Base-by-base conservation (phyloP, 2,329 filamentous ascomycete species). In the Beauveria sp. region DNA sequence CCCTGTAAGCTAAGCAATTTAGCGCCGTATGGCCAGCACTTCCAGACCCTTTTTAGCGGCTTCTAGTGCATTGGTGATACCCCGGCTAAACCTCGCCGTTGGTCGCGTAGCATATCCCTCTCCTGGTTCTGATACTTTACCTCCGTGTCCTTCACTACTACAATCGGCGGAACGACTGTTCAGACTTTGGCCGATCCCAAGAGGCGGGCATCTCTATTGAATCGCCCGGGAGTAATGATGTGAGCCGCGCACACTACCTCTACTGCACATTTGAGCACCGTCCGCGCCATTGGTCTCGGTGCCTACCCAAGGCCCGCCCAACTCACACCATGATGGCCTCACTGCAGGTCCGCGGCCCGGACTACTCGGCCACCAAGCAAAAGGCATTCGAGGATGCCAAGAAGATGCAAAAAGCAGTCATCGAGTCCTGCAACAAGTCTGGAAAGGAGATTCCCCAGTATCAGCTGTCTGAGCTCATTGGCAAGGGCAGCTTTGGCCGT, bases 401-500 rank as follows among this genome's bases (percentile, higher is more conserved):
- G 66, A 85, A 87, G 66, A 89, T 89, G 86, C 85, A 89, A 72
- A 77, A 79, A 52, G 74, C 81, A 2, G 85, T 90, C 30, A 76
- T 82, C 53, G 86, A 89, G 65, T 79, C 84, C 63, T 86, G 85
- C 65, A 78, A 78, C 61, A 84, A 83, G 61, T 75, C 78, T 38
- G 83, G 84, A 45, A 83, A 85, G 62, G 80, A 84, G 28, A 77
- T 82, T 5, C 88, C 88, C 1, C 81, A 80, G 16, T 91, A 90
- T 66, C 80, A 81, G n/a, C 84, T 91, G 42, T 78, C 82, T 14
- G 88, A 91, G 71, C 78, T 91, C 60, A 90, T 90, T 66, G 88
- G 88, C 61, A 91, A 91, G 70, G 88, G 88, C 49, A 86, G 84
- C 63, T 91, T 88, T 70, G 88, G 88, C 2, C 82, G 87, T 42